Conservation (phyloP, 1,284 basidiomycete genomes). For the Leccinum cinnamomeum region DNA sequence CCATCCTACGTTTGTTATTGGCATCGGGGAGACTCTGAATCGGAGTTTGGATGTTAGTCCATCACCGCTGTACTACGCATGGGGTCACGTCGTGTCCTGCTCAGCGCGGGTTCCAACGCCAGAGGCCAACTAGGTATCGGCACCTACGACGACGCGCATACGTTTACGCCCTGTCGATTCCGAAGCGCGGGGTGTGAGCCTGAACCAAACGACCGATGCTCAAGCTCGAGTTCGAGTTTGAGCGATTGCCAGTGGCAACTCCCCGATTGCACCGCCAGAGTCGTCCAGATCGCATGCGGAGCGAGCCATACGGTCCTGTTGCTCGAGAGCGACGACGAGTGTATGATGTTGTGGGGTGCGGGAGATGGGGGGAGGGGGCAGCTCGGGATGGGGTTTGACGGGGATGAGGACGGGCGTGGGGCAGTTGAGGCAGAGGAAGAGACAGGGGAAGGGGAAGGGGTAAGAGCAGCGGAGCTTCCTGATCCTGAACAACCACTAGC, state of each 20-base stretch:
- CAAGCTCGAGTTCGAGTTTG: background rate
- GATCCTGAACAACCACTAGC: background rate
- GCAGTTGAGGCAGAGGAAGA: background rate
- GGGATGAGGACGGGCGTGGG: background rate
- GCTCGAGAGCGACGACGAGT: slow-evolving; percentile 17
- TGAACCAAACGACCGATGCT: background rate
- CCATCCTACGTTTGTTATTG: slow-evolving; percentile 6
- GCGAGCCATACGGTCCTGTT: slow-evolving; percentile 35
- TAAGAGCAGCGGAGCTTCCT: background rate
- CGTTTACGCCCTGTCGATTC: slow-evolving; percentile 31
- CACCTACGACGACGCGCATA: slow-evolving; percentile 27
- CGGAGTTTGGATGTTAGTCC: background rate
- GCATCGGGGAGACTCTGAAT: background rate
- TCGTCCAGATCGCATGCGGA: slow-evolving; percentile 30
- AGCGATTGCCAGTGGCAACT: slow-evolving; percentile 6
- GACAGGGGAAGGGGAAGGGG: background rate
- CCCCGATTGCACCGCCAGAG: slow-evolving; percentile 9
- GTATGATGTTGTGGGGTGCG: slow-evolving; percentile 60
- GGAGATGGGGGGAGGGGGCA: slow-evolving; percentile 66
- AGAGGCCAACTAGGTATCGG: slow-evolving; percentile 35
- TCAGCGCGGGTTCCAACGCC: slow-evolving; percentile 35
- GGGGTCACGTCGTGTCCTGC: slow-evolving; percentile 12
- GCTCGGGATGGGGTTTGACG: slow-evolving; percentile 43
- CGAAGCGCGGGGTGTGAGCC: background rate
- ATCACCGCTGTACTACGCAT: background rate